Percentiles rank a stretch among this genome's conserved stretches.
These are phyloP conservation scores for Psilocybe cyanescens DNA, from an alignment of 768 basidiomycete species.

Conservation along the genomic window DNA sequence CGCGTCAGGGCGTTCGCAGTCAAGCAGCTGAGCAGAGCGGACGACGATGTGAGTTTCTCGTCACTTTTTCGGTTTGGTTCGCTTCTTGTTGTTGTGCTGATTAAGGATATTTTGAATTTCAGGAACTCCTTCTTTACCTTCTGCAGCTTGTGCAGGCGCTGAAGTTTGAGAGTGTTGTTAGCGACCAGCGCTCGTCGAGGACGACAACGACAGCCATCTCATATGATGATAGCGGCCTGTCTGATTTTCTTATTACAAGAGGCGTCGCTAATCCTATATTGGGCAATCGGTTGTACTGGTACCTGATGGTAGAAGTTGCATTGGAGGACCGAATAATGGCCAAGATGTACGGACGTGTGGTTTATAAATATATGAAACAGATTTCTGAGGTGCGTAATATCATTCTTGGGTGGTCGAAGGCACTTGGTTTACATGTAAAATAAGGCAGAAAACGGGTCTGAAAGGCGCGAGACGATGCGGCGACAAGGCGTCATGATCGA, in stretches of 20 bases:
- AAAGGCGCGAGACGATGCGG: constrained; percentile 86
- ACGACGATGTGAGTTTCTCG: constrained; percentile 78
- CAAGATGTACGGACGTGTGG: constrained; percentile 92
- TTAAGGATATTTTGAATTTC: not conserved
- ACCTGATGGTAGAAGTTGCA: constrained; percentile 95
- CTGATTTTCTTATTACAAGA: constrained; percentile 88
- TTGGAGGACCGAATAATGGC: constrained; percentile 84
- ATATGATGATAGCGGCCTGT: constrained; percentile 90
- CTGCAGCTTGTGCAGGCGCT: constrained; percentile 97
- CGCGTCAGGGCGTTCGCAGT: constrained; percentile 95
- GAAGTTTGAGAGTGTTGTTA: constrained; percentile 89
- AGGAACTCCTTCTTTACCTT: constrained; percentile 93
- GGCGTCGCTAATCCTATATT: constrained; percentile 83
- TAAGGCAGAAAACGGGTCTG: constrained; percentile 74
- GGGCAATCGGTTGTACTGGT: constrained; percentile 96
- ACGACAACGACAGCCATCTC: constrained; percentile 76
- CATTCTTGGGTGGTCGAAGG: not conserved
- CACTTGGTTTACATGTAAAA: not conserved
- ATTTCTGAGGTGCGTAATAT: constrained; percentile 71
- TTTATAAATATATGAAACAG: constrained; percentile 88
- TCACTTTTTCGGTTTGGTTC: not conserved
- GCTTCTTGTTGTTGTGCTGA: constrained; percentile 1
- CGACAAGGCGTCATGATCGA: constrained; percentile 91
- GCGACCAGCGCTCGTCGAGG: constrained; percentile 76
- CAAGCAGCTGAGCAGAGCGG: constrained; percentile 85